A percentile compares a stretch with the other conserved stretches of the same genome.
Evolutionary conservation across 2,329 filamentous ascomycete species (phyloP).

Genomic region (Colletotrichum sp.): DNA sequence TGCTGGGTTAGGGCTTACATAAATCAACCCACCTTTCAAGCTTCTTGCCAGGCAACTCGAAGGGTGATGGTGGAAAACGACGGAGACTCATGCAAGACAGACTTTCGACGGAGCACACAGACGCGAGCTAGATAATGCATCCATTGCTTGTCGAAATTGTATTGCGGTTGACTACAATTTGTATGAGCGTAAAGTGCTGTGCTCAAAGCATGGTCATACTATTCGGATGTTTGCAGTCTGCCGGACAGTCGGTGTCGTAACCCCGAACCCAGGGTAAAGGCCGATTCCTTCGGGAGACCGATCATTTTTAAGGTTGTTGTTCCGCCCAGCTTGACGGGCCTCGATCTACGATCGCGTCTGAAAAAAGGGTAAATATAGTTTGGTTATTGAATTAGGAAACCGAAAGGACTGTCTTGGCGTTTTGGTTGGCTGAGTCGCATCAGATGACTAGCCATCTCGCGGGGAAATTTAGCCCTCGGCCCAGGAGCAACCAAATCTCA

Average conservation of each 20-base stretch:
- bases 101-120: too few species aligned
- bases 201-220: background rate
- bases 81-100: background rate
- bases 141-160: background rate
- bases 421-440: background rate
- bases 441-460: background rate
- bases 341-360: background rate
- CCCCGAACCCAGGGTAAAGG: background rate
- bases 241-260: background rate
- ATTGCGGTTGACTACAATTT: accelerated
- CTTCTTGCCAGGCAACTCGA: accelerated
- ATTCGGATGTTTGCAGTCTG: background rate
- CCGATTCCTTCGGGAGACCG: background rate
- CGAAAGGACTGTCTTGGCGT: background rate
- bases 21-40: accelerated
- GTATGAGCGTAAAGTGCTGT: background rate
- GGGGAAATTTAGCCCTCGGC: background rate
- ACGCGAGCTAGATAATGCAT: too few species aligned
- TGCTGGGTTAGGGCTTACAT: background rate
- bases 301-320: background rate
- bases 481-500: background rate
- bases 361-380: background rate
- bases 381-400: background rate
- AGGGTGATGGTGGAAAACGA: background rate
- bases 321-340: background rate